Evolutionary conservation across 2,329 filamentous ascomycete genomes (phyloP), one percentile per base, ranked within the genome.

Genomic region (Botrytis squamosa): DNA sequence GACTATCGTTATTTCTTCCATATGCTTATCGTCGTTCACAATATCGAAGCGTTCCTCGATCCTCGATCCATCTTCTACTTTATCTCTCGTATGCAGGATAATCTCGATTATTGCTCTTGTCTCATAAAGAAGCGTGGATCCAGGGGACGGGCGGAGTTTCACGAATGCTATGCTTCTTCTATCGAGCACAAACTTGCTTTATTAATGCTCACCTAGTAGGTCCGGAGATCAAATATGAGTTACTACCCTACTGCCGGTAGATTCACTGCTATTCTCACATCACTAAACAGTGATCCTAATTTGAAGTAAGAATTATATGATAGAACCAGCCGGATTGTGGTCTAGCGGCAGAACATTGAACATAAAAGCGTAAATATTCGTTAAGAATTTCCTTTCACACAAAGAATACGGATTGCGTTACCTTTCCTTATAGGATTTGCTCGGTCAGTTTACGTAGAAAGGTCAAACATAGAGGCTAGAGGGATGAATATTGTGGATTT

Each of bases 201-300:
- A 55, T 14, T 7, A n/a, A 55, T 55, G 16, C n/a, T 12, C 49
- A 55, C 5, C 5, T n/a, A n/a, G 5, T 55, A 55, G 49, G 49
- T 7, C 16, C n/a, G 12, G 3, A 16, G 3, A n/a, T 55, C 25
- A 0, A n/a, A n/a, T 12, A 55, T 2, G 5, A 0, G 12, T 12
- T n/a, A 55, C 5, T 3, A 55, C 4, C 49, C 5, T 3, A 7
- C 5, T 55, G 12, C 12, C 2, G 25, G 1, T 55, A n/a, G 20
- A n/a, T n/a, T 55, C 12, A n/a, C 25, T 55, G 12, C 25, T 7
- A 7, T 55, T 16, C 25, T 6, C 49, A 16, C 3, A n/a, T 55
- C 14, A 55, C 25, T 16, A 2, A 55, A 55, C 0, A 16, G 2
- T 7, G 7, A 16, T n/a, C 12, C 12, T 7, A 6, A 16, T 7